phyloP scores from a whole-genome alignment of 257 asterid species.

The Nicotiana tomentosiformis region DNA sequence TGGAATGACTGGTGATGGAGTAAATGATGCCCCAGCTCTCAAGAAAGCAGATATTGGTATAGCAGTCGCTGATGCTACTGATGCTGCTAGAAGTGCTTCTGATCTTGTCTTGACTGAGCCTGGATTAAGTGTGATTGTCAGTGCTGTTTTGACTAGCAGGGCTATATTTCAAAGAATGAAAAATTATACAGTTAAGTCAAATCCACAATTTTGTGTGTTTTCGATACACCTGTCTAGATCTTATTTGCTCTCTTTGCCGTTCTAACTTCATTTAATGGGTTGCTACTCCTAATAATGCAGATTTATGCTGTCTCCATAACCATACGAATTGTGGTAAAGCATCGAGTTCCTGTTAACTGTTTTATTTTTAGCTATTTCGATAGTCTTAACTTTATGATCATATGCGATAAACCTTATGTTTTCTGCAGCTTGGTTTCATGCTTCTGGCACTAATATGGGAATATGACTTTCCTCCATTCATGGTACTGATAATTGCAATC shows the following conservation, averaged over 20 bases:
- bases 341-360: background rate
- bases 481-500: conserved; percentile 30
- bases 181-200: conserved; percentile 23
- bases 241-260: background rate
- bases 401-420: background rate
- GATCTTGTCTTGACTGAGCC: conserved; percentile 29
- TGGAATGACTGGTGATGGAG: conserved; percentile 33
- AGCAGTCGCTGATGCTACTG: conserved; percentile 28
- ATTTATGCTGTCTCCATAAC: conserved; percentile 26
- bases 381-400: background rate
- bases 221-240: too few relatives aligned
- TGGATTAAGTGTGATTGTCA: conserved; percentile 26
- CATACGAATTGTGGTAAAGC: conserved; percentile 28
- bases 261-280: background rate
- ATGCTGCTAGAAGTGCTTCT: conserved; percentile 31
- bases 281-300: conserved; percentile 14
- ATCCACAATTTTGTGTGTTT: background rate
- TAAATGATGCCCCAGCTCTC: conserved; percentile 28
- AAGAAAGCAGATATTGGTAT: conserved; percentile 28
- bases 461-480: conserved; percentile 28
- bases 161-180: conserved; percentile 32
- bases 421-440: conserved; percentile 21
- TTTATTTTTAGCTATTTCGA: background rate
- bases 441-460: conserved; percentile 30
- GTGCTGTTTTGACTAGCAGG: conserved; percentile 28